phyloP scores from a whole-genome alignment of 805 yeast genomes.

The Hagleromyces aurorensis region DNA sequence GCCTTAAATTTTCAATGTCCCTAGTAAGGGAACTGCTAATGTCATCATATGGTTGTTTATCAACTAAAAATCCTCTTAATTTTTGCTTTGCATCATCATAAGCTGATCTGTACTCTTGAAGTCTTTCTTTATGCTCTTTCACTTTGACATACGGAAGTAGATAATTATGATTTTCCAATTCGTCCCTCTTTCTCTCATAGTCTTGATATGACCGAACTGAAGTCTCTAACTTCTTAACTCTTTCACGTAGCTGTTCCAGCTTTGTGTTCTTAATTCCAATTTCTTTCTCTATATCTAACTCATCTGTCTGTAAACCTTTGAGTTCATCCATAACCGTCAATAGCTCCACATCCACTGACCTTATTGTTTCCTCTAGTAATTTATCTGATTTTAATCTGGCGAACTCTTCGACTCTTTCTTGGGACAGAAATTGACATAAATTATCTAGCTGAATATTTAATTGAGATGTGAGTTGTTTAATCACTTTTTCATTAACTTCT shows the following conservation, averaged over 20 bases:
- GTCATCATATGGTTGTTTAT: slow-evolving; percentile 21
- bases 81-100: slow-evolving; percentile 25
- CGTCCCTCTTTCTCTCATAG: slow-evolving; percentile 39
- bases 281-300: slow-evolving; percentile 34
- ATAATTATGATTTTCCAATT: slow-evolving; percentile 41
- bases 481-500: slow-evolving; percentile 35
- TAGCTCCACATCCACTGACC: slow-evolving; percentile 65
- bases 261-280: slow-evolving; percentile 25
- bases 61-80: slow-evolving; percentile 19
- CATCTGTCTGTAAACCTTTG: slow-evolving; percentile 40
- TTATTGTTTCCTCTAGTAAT: slow-evolving; percentile 66
- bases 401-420: slow-evolving; percentile 89
- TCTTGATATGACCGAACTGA: slow-evolving; percentile 43
- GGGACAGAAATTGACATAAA: slow-evolving; percentile 90
- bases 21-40: no score
- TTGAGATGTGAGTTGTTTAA: slow-evolving; percentile 38
- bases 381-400: slow-evolving; percentile 73
- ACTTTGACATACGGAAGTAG: slow-evolving; percentile 42
- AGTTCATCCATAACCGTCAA: slow-evolving; percentile 49
- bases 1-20: slow-evolving; percentile 24
- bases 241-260: slow-evolving; percentile 30
- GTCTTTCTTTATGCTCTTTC: slow-evolving; percentile 32
- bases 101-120: slow-evolving; percentile 22
- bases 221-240: slow-evolving; percentile 35
- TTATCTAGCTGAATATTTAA: slow-evolving; percentile 83